Evolutionary conservation across 108 stramenopile genomes (phyloP), one percentile per base, ranked within the genome.

Genomic region (Nannochloropsis salina): DNA sequence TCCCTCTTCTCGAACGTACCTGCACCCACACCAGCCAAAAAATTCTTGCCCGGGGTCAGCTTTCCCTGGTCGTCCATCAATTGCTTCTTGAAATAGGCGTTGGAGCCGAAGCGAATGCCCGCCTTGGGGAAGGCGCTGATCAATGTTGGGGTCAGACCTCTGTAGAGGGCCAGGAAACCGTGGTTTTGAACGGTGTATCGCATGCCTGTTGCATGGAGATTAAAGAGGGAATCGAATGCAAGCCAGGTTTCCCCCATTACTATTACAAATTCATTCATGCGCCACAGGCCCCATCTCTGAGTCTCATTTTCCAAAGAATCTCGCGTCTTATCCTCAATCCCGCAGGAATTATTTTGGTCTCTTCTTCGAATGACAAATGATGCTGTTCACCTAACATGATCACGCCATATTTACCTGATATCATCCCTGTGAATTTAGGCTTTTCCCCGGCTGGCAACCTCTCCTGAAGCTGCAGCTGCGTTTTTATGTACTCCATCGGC

Each of bases 401-500:
- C 83, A 15, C 44, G 40, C 81, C 43, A 82, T 83, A 21, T 47
- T 87, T 80, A 31, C 42, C 79, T 22, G 87, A 87, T 22, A 90
- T 85, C 84, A 90, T 87, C 12, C 90, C 87, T 42, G 89, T 90
- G 87, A 43, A 90, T 44, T 90, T 90, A 45, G 89, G 87, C 83
- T 90, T 90, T 31, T 90, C 89, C n/a, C 89, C 89, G 31, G 84
- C 87, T 9, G 89, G 88, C 11, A 90, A 87, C 44, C 88, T 90
- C 21, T 91, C 90, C 84, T 91, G 89, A 9, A 87, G 82, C 74
- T 87, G 86, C 43, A 89, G 41, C 43, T 84, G 84, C 41, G 88
- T 86, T 43, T 95, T 96, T 83, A 96, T 95, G 87, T 91, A 97
- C 87, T 98, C 98, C 95, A 98, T 97, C 11, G 98, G 98, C 98